Percentiles rank a stretch among this genome's conserved stretches.
phyloP scores from a whole-genome alignment of 306 rosid genomes.

The Rubus idaeus region DNA sequence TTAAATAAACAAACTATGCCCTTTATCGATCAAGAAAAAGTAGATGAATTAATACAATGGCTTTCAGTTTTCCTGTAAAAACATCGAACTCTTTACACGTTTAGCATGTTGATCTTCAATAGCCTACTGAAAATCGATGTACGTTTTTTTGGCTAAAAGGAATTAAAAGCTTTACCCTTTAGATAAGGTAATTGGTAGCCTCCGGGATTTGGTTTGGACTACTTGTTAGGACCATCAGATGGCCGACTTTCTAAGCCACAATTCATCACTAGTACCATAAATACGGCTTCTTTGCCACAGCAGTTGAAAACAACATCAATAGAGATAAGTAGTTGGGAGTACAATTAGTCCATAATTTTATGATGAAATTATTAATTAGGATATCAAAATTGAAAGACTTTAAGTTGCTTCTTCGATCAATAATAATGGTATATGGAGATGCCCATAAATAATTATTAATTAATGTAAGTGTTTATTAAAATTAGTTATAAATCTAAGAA shows the following conservation, averaged over 20 bases:
- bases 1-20: background rate
- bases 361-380: no score
- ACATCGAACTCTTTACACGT: background rate
- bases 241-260: background rate
- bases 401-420: background rate
- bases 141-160: background rate
- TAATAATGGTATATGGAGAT: background rate
- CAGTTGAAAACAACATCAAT: background rate
- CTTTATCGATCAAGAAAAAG: background rate
- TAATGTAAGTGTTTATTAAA: background rate
- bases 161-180: background rate
- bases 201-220: background rate
- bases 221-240: conserved; percentile 9
- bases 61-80: background rate
- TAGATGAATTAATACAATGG: no score
- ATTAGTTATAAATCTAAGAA: background rate
- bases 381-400: background rate
- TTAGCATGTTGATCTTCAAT: background rate
- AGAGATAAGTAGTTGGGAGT: background rate
- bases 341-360: background rate
- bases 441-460: background rate
- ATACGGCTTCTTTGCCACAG: background rate
- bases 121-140: background rate
- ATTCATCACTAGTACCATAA: background rate
- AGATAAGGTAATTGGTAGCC: background rate